These are phyloP conservation scores for Protomyces macrosporus DNA, from an alignment of 1,139 yeast genomes.

Conservation along the genomic window DNA sequence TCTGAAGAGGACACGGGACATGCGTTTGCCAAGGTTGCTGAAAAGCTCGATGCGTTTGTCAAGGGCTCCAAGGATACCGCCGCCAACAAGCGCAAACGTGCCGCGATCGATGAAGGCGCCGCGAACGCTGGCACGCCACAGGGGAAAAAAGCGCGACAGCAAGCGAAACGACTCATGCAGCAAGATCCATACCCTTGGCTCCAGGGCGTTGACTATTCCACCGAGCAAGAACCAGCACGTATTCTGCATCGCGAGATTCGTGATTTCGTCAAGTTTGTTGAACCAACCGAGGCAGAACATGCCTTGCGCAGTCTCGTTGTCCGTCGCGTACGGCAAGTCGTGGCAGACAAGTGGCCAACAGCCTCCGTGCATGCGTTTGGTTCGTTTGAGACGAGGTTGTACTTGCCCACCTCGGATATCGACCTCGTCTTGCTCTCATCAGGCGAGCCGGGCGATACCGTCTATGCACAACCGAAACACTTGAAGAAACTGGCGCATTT, in stretches of 20 bases:
- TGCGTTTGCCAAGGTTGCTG: conserved; percentile 17
- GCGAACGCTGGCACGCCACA: conserved; percentile 33
- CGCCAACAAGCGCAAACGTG: conserved; percentile 30
- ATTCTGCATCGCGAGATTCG: conserved; percentile 77
- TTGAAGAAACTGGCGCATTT: conserved; percentile 71
- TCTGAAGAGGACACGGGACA: conserved; percentile 37
- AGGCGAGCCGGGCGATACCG: conserved; percentile 41
- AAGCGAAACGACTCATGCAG: conserved; percentile 34
- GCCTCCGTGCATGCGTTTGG: conserved; percentile 88
- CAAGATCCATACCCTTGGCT: conserved; percentile 30
- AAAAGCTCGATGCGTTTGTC: conserved; percentile 21
- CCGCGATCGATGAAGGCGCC: conserved; percentile 34
- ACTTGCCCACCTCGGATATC: conserved; percentile 92
- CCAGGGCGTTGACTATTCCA: conserved; percentile 29
- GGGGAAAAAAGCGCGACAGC: conserved; percentile 21
- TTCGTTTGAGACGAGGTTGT: conserved; percentile 88
- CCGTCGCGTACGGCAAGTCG: conserved; percentile 52
- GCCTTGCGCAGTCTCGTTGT: conserved; percentile 64
- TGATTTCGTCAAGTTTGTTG: conserved; percentile 79
- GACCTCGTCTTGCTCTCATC: conserved; percentile 82
- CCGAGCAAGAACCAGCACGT: conserved; percentile 35
- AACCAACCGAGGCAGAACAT: conserved; percentile 78
- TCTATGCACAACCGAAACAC: conserved; percentile 59
- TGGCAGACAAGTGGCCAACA: conserved; percentile 66
- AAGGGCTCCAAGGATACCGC: conserved; percentile 13